Evolutionary conservation across 228 moss, liverwort and hornwort species (phyloP).

Genomic region (Sphagnum magellanicum): DNA sequence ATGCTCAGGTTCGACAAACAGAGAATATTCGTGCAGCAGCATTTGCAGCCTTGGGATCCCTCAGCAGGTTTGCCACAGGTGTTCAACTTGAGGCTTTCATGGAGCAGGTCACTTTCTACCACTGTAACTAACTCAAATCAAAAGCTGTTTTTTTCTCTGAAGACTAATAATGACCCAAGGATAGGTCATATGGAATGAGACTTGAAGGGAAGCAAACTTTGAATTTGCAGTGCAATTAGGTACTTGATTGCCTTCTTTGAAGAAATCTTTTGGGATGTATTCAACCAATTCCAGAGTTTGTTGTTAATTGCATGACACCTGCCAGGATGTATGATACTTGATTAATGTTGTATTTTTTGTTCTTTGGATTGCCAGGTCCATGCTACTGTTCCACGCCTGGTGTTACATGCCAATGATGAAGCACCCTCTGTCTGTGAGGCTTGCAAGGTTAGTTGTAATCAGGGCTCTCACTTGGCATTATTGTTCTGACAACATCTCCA

Average conservation of each 20-base stretch:
- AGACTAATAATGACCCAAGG: neutral
- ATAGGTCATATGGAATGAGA: too few species aligned
- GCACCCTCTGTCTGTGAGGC: constrained; percentile 84
- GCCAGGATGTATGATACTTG: neutral
- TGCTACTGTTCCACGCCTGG: constrained; percentile 72
- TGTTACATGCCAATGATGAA: constrained; percentile 94
- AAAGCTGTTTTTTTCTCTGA: neutral
- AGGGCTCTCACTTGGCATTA: neutral
- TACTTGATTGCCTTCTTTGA: too few species aligned
- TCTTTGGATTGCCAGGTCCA: constrained; percentile 49
- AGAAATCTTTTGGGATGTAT: too few species aligned
- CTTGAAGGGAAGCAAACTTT: too few species aligned
- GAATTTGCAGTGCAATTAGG: too few species aligned
- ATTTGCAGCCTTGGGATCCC: constrained; percentile 88
- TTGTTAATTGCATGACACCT: too few species aligned
- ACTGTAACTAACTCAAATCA: neutral
- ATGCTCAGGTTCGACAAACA: constrained; percentile 68
- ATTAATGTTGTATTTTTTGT: neutral
- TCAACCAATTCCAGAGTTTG: too few species aligned
- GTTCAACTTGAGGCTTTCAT: constrained; percentile 83
- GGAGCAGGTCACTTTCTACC: constrained; percentile 61
- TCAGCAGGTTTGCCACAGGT: constrained; percentile 75
- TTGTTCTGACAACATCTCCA: too few species aligned
- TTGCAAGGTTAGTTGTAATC: constrained; percentile 65
- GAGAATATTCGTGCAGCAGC: constrained; percentile 90